A percentile compares a stretch with the other conserved stretches of the same genome.
Evolutionary conservation across 768 basidiomycete species (phyloP).

Genomic region (Tricholoma saponaceum): DNA sequence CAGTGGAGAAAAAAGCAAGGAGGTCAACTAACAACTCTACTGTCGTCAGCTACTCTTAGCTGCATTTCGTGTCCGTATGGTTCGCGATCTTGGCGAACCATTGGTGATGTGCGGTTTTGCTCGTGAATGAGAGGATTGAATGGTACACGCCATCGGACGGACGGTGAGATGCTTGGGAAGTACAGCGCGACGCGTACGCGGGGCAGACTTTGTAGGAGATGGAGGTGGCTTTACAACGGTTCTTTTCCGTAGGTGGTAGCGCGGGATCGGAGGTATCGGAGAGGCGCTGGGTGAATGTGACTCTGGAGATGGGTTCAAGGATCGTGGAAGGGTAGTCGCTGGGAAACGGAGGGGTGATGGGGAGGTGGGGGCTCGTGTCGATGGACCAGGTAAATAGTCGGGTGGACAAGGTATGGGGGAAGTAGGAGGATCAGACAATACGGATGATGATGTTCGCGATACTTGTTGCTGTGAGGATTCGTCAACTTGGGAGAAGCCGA

Average conservation of each 20-base stretch:
- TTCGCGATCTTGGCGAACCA: conserved; percentile 13
- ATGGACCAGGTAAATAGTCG: conserved; percentile 5
- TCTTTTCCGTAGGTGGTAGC: conserved; percentile 33
- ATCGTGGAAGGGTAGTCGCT: background rate
- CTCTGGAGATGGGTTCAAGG: conserved; percentile 13
- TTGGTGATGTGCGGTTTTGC: conserved; percentile 12
- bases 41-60: conserved; percentile 5
- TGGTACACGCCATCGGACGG: conserved; percentile 9
- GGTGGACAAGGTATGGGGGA: conserved; percentile 3
- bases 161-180: conserved; percentile 6
- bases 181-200: conserved; percentile 11
- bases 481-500: conserved; percentile 24
- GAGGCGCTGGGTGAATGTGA: conserved; percentile 6
- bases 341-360: conserved; percentile 7
- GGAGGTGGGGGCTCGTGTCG: background rate
- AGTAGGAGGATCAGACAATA: conserved; percentile 12
- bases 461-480: background rate
- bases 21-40: conserved; percentile 5
- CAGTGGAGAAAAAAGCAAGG: background rate
- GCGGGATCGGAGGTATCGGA: conserved; percentile 14
- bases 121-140: conserved; percentile 20
- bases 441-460: conserved; percentile 13
- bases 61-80: conserved; percentile 13
- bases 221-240: conserved; percentile 17
- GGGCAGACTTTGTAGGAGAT: conserved; percentile 15